Evolutionary conservation across 1,284 basidiomycete genomes (phyloP), one percentile per base, ranked within the genome.

Genomic region (Psilocybe mexicana): DNA sequence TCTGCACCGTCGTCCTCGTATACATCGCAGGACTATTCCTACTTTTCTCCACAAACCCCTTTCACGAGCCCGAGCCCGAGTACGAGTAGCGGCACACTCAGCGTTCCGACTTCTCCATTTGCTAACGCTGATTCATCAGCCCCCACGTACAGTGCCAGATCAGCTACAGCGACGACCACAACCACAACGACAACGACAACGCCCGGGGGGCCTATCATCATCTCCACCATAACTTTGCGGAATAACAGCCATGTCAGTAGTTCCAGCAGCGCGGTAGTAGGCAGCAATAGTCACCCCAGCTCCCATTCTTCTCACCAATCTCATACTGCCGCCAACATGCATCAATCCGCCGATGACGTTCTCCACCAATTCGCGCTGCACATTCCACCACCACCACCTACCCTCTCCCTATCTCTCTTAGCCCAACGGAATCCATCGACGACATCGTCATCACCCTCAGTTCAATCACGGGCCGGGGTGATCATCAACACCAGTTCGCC

Each of bases 401-500:
- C 60, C 14, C 55, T 65, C 3, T 61, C 62, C 12, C 45, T 65
- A 11, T 56, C 60, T 12, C 43, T 42, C 18, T 50, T 57, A 2
- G 45, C 58, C 3, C n/a, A 54, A 23, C 58, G 56, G 10, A 43
- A 59, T 43, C 46, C 54, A 5, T 57, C 63, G 10, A 40, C 65
- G 30, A 63, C 65, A 14, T 78, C 77, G 2, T 72, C 76, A 25
- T 33, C 30, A 33, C 8, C 30, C 30, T 33, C 30, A 33, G 73
- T 70, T 61, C 72, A 77, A 51, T 74, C 76, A 38, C 67, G 65
- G 30, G 72, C 72, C 30, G 30, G 30, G 30, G 30, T 33, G 40
- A 71, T 75, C 38, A 70, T 72, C 69, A 40, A 12, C n/a, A 70
- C 18, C 6, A 70, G 68, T 18, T 72, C 72, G 50, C 80, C 80